Conservation (phyloP, 106 monocot species). For the Amphibolis antarctica region DNA sequence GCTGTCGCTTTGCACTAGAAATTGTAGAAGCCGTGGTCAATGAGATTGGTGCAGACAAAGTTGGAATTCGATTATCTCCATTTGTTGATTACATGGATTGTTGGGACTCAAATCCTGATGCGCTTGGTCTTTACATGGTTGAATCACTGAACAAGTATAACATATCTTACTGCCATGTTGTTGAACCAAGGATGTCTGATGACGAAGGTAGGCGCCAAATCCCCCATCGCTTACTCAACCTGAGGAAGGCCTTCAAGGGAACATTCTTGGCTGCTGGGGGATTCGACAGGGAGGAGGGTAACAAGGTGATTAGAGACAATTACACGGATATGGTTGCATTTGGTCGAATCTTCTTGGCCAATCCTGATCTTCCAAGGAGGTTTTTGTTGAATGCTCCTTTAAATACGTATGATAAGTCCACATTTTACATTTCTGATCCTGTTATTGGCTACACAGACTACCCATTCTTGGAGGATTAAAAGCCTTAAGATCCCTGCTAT, state of each 20-base stretch:
- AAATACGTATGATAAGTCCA: slow-evolving; percentile 31
- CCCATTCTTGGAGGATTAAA: slow-evolving; percentile 21
- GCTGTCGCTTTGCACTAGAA: slow-evolving; percentile 18
- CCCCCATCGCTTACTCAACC: slow-evolving; percentile 7
- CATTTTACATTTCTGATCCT: slow-evolving; percentile 33
- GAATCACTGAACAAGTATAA: slow-evolving; percentile 10
- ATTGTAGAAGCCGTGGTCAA: slow-evolving; percentile 15
- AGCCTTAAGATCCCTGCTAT: neutral
- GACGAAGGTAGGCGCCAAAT: slow-evolving; percentile 4
- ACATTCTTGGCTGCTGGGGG: slow-evolving; percentile 19
- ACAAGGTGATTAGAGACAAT: slow-evolving; percentile 13
- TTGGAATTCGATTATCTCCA: slow-evolving; percentile 21
- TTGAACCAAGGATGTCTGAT: slow-evolving; percentile 20
- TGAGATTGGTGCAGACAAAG: slow-evolving; percentile 19
- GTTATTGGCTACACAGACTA: slow-evolving; percentile 45
- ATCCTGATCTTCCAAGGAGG: slow-evolving; percentile 47
- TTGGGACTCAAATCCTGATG: slow-evolving; percentile 21
- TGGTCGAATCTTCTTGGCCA: slow-evolving; percentile 43
- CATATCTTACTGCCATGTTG: slow-evolving; percentile 18
- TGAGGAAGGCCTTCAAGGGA: slow-evolving; percentile 20
- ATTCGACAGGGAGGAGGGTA: slow-evolving; percentile 21
- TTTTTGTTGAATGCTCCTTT: slow-evolving; percentile 35
- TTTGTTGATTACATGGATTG: slow-evolving; percentile 14
- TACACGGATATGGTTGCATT: slow-evolving; percentile 27
- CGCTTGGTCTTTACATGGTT: slow-evolving; percentile 16